phyloP scores from a whole-genome alignment of 352 stramenopile genomes.

The Halophytophthora batemanensis region DNA sequence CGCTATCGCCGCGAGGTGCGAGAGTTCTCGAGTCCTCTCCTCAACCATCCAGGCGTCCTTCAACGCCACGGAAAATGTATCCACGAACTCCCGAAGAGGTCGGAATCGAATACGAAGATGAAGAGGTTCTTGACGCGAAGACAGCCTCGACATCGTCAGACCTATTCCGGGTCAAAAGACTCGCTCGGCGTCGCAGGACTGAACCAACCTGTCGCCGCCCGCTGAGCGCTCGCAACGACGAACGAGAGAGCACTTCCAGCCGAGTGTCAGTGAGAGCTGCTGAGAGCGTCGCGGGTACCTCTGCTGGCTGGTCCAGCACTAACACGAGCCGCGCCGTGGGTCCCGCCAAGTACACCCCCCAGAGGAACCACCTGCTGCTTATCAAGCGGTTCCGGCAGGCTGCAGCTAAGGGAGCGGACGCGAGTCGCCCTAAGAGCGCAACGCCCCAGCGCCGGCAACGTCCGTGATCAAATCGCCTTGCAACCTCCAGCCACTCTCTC shows the following conservation, averaged over 20 bases:
- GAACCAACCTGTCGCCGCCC: slow-evolving; percentile 12
- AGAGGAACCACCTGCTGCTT: slow-evolving; percentile 47
- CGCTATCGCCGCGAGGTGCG: slow-evolving; percentile 14
- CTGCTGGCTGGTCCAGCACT: slow-evolving; percentile 9
- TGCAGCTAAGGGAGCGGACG: slow-evolving; percentile 19
- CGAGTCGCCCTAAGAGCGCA: slow-evolving; percentile 7
- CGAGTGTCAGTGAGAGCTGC: slow-evolving; percentile 22
- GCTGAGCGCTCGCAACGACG: slow-evolving; percentile 1
- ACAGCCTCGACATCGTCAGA: slow-evolving; percentile 12
- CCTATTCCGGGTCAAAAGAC: slow-evolving; percentile 11
- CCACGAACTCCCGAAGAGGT: slow-evolving; percentile 9
- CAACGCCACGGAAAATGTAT: slow-evolving; percentile 6
- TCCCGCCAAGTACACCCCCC: slow-evolving; percentile 58
- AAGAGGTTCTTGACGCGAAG: slow-evolving; percentile 30
- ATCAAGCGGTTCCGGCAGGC: slow-evolving; percentile 53
- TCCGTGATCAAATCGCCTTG: slow-evolving; percentile 7
- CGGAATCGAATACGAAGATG: slow-evolving; percentile 40
- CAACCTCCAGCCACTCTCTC: background rate
- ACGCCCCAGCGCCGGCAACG: slow-evolving; percentile 13
- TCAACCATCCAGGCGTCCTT: slow-evolving; percentile 7
- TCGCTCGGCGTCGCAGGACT: slow-evolving; percentile 14
- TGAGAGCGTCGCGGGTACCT: slow-evolving; percentile 31
- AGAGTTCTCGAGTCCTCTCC: slow-evolving; percentile 4
- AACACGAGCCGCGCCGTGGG: slow-evolving; percentile 23
- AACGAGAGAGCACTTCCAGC: slow-evolving; percentile 11